Evolutionary conservation across 1,139 yeast species (phyloP).

Genomic region (Geotrichum aggregatum): DNA sequence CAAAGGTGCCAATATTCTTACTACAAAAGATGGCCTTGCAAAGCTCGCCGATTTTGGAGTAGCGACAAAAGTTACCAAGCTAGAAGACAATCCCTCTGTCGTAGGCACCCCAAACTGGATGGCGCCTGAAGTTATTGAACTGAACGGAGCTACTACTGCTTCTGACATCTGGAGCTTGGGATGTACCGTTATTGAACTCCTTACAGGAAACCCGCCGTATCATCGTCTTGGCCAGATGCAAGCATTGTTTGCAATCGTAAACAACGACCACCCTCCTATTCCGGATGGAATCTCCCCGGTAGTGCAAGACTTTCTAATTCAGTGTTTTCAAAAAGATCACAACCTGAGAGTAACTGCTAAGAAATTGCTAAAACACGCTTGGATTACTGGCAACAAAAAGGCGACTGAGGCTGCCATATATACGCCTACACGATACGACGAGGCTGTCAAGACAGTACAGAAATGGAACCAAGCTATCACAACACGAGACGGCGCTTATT

Average conservation of each 20-base stretch:
- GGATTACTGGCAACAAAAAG: conserved; percentile 45
- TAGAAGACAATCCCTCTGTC: conserved; percentile 31
- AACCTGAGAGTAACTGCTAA: conserved; percentile 55
- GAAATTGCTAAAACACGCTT: conserved; percentile 54
- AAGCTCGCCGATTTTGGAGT: conserved; percentile 80
- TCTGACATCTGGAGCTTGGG: conserved; percentile 81
- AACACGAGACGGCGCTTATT: conserved; percentile 3
- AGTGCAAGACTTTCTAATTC: conserved; percentile 56
- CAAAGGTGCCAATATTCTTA: conserved; percentile 70
- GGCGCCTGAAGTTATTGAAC: conserved; percentile 78
- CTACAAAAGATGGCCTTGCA: conserved; percentile 56
- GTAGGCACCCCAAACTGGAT: conserved; percentile 82
- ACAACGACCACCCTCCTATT: conserved; percentile 74
- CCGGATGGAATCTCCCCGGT: conserved; percentile 56
- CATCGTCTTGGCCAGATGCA: conserved; percentile 79
- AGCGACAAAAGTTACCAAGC: conserved; percentile 47
- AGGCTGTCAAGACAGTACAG: conserved; percentile 36
- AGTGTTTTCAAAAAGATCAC: conserved; percentile 79
- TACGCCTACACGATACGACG: conserved; percentile 29
- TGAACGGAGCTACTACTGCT: conserved; percentile 82
- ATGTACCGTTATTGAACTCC: conserved; percentile 81
- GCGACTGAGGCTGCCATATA: conserved; percentile 2
- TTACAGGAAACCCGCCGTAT: conserved; percentile 86
- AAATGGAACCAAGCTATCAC: conserved; percentile 30
- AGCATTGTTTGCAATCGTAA: conserved; percentile 87